Evolutionary conservation across 768 basidiomycete genomes (phyloP).

Genomic region (Inosperma sp.): DNA sequence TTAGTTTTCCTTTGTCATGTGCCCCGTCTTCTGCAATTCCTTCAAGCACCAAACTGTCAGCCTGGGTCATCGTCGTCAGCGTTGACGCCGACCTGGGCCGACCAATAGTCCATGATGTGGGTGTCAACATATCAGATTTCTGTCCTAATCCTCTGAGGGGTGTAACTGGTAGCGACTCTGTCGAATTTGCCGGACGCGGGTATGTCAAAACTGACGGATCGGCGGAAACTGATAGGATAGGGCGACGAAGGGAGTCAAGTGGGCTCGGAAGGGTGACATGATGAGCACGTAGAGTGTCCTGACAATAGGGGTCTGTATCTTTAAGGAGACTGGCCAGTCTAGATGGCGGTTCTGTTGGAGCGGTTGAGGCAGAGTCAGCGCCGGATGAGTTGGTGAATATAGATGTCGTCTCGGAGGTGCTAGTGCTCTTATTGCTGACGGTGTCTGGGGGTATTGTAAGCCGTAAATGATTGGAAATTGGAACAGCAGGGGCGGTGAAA

Average conservation of each 20-base stretch:
- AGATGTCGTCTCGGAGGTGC: constrained; percentile 44
- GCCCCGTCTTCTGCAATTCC: too few species aligned
- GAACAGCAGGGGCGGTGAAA: constrained; percentile 30
- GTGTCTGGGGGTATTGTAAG: constrained; percentile 20
- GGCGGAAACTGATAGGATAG: background rate
- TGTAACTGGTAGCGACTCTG: constrained; percentile 54
- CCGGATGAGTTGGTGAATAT: constrained; percentile 41
- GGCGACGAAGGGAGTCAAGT: constrained; percentile 21
- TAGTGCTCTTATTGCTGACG: constrained; percentile 33
- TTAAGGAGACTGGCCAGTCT: constrained; percentile 32
- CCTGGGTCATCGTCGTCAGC: too few species aligned
- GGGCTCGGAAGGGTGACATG: constrained; percentile 32
- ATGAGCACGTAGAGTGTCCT: constrained; percentile 15
- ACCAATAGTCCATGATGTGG: too few species aligned
- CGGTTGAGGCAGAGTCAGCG: constrained; percentile 39
- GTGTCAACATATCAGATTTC: too few species aligned
- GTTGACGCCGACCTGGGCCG: too few species aligned
- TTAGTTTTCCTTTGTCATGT: background rate
- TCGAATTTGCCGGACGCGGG: constrained; percentile 71
- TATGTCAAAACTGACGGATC: constrained; percentile 65
- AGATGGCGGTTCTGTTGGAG: constrained; percentile 48
- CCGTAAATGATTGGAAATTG: constrained; percentile 32
- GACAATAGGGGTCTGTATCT: constrained; percentile 15
- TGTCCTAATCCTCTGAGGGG: too few species aligned
- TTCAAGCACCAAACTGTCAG: too few species aligned